Conservation (phyloP, 2,329 filamentous ascomycete species). For the Dryadomyces quercus-mongolicae region DNA sequence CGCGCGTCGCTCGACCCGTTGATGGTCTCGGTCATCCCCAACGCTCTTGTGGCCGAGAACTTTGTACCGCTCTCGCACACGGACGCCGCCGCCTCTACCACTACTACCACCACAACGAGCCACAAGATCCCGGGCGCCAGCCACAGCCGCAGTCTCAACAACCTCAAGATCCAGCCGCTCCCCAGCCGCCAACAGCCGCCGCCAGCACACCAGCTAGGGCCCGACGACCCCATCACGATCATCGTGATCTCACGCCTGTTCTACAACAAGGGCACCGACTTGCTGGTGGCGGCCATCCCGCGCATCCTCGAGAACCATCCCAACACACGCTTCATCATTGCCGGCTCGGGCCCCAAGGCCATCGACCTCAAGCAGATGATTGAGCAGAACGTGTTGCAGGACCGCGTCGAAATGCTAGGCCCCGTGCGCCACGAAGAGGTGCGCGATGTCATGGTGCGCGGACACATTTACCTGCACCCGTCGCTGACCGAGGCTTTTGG, state of each 20-base stretch:
- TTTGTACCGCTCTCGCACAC: slow-evolving; percentile 59
- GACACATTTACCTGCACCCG: slow-evolving; percentile 92
- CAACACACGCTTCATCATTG: slow-evolving; percentile 94
- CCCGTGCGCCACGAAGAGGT: slow-evolving; percentile 93
- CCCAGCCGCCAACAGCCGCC: neutral
- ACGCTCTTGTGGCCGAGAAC: slow-evolving; percentile 92
- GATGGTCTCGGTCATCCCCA: slow-evolving; percentile 97
- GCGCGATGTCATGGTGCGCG: slow-evolving; percentile 90
- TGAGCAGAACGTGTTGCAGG: slow-evolving; percentile 85
- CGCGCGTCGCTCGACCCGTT: slow-evolving; percentile 87
- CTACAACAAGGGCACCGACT: slow-evolving; percentile 96
- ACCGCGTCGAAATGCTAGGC: slow-evolving; percentile 85
- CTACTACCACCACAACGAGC: neutral
- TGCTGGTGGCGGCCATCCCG: slow-evolving; percentile 91
- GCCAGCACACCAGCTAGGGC: slow-evolving; percentile 58
- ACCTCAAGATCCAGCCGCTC: neutral
- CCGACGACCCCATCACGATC: slow-evolving; percentile 83
- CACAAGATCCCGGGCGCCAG: neutral
- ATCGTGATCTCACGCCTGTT: slow-evolving; percentile 95
- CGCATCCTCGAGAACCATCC: slow-evolving; percentile 80
- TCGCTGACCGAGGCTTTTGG: slow-evolving; percentile 94
- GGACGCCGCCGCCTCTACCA: too few relatives aligned
- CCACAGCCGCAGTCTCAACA: neutral
- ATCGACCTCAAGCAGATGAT: slow-evolving; percentile 98
- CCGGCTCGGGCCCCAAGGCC: slow-evolving; percentile 87